Percentiles rank a stretch among this genome's conserved stretches.
Evolutionary conservation across 2,329 filamentous ascomycete species (phyloP).

Genomic region (Botrytis squamosa): DNA sequence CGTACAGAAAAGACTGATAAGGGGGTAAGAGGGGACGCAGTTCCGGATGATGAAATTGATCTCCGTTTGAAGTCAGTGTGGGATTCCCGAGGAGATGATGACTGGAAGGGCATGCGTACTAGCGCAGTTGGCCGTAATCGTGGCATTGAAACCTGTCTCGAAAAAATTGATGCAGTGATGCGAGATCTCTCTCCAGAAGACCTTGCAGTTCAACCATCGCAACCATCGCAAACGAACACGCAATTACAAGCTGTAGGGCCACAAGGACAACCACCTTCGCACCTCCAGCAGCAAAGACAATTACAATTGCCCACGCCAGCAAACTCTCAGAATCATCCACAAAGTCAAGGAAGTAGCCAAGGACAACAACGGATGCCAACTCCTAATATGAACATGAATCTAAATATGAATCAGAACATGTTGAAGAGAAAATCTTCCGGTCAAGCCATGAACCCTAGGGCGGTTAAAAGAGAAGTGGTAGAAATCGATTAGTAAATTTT

Average conservation of each 20-base stretch:
- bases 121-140: conserved; percentile 48
- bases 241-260: conserved; percentile 9
- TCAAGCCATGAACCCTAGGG: conserved; percentile 26
- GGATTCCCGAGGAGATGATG: conserved; percentile 43
- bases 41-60: conserved; percentile 40
- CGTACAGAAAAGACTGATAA: conserved; percentile 34
- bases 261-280: conserved; percentile 2
- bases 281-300: conserved; percentile 10
- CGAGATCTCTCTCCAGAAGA: conserved; percentile 26
- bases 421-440: conserved; percentile 30
- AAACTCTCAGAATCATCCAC: conserved; percentile 24
- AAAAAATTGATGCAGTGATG: conserved; percentile 34
- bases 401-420: conserved; percentile 21
- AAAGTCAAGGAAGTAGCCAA: conserved; percentile 24
- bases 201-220: neutral
- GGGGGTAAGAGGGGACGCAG: conserved; percentile 19
- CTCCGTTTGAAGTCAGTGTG: conserved; percentile 47
- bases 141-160: conserved; percentile 41
- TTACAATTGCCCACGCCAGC: conserved; percentile 24
- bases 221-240: conserved; percentile 16
- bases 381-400: conserved; percentile 21
- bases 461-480: conserved; percentile 28
- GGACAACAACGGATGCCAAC: conserved; percentile 20
- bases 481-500: conserved; percentile 31
- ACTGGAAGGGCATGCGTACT: conserved; percentile 50